Base-by-base conservation (phyloP, 176 grass and related monocot species). In the Poa pratensis region DNA sequence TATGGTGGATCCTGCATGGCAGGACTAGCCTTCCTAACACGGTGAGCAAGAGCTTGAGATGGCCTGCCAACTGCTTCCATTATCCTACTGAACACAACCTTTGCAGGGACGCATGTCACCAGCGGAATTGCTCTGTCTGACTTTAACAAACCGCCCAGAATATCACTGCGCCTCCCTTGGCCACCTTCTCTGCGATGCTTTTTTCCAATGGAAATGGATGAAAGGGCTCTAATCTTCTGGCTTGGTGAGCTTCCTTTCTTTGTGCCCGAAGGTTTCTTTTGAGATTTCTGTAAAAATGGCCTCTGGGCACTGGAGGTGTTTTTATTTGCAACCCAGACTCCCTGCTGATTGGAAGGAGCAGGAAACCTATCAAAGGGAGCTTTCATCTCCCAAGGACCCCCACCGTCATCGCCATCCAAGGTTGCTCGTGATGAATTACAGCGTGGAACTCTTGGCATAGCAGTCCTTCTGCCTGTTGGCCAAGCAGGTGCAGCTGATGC, bases 11-110 rank as follows among this genome's bases (percentile, higher is more conserved):
- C 88, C 53, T 77, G 73, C 86, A 84, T 75, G 9, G 82, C 69
- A 52, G 84, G 82, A 59, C 85, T 83, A 66, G 85, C 59, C 85
- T 86, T 83, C 82, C 88, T 78, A 75, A 74, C 69, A 42, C 60
- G 88, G 55, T 90, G 89, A 73, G 80, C 27, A 32, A 79, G 42
- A 64, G 63, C 59, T 20, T 83, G 72, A 40, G 85, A 84, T 76
- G 93, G 82, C 83, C 86, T 92, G 19, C 93, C 88, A 63, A 95
- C 86, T 76, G 90, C 90, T 88, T 95, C 93, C 76, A 88, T 80
- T 78, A 95, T 95, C 83, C 93, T 92, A 78, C 93, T 95, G 51
- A 90, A 95, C 57, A 88, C 93, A 51, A 95, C 86, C 79, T 92
- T 95, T 68, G 83, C 86, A 75, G 93, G 93, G 69, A 95, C 83